Evolutionary conservation across 2,329 filamentous ascomycete genomes (phyloP).

Genomic region (Clarireedia sp.): DNA sequence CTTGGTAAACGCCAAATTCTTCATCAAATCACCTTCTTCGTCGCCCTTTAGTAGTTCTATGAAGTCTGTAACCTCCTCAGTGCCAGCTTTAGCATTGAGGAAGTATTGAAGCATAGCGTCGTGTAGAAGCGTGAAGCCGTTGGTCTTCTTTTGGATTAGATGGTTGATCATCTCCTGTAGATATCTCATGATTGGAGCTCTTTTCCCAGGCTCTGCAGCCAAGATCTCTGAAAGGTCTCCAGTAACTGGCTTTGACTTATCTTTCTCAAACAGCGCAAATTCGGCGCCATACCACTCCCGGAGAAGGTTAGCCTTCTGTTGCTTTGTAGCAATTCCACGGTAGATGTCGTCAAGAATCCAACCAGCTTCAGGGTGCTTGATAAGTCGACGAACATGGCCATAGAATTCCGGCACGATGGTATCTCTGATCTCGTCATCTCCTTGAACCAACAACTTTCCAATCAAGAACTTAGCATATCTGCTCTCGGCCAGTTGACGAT

Average conservation of each 20-base stretch:
- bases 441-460: conserved; percentile 90
- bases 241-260: conserved; percentile 41
- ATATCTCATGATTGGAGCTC: conserved; percentile 76
- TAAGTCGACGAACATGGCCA: conserved; percentile 82
- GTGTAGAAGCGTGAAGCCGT: conserved; percentile 94
- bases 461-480: conserved; percentile 97
- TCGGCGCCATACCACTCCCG: conserved; percentile 96
- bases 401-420: conserved; percentile 92
- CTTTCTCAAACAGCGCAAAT: conserved; percentile 70
- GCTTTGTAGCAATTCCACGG: conserved; percentile 73
- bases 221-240: conserved; percentile 67
- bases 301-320: conserved; percentile 78
- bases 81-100: conserved; percentile 66
- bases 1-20: conserved; percentile 93
- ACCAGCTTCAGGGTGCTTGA: conserved; percentile 91
- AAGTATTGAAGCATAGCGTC: conserved; percentile 98
- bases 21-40: conserved; percentile 79
- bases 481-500: conserved; percentile 80
- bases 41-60: conserved; percentile 87
- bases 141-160: conserved; percentile 91
- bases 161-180: conserved; percentile 82
- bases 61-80: conserved; percentile 78
- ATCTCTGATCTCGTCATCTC: conserved; percentile 78
- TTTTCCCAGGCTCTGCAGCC: conserved; percentile 72
- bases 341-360: conserved; percentile 99